phyloP scores from a whole-genome alignment of 805 yeast species.

The Myxozyma geophila region DNA sequence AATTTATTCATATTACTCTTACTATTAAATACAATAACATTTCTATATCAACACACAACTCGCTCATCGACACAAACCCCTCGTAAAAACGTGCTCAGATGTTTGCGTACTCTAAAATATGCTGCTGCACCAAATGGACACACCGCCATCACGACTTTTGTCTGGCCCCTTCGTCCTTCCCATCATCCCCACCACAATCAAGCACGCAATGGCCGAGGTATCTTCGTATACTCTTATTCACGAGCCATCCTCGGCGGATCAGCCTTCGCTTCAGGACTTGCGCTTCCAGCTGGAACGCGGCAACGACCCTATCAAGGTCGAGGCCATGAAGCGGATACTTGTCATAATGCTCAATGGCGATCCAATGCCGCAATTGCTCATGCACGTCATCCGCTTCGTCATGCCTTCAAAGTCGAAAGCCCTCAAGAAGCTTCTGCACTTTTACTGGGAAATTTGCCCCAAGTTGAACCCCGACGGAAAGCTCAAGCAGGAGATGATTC shows the following conservation, averaged over 20 bases:
- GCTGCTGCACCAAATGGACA: slow-evolving; percentile 18
- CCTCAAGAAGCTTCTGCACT: slow-evolving; percentile 87
- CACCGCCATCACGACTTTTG: slow-evolving; percentile 1
- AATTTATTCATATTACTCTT: too few species aligned
- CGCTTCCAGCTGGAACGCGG: slow-evolving; percentile 83
- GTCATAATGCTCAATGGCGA: slow-evolving; percentile 90
- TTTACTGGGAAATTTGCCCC: slow-evolving; percentile 98
- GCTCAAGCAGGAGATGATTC: slow-evolving; percentile 96
- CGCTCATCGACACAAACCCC: slow-evolving; percentile 3
- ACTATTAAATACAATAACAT: not conserved
- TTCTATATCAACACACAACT: not conserved
- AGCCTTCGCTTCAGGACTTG: slow-evolving; percentile 68
- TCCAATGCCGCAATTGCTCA: slow-evolving; percentile 86
- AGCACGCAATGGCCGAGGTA: slow-evolving; percentile 31
- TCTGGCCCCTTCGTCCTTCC: slow-evolving; percentile 7
- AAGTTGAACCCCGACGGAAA: slow-evolving; percentile 86
- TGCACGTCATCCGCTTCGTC: slow-evolving; percentile 95
- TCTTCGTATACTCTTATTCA: slow-evolving; percentile 35
- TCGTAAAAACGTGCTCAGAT: slow-evolving; percentile 1
- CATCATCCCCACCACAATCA: not conserved
- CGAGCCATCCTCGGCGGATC: slow-evolving; percentile 41
- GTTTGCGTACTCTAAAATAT: slow-evolving; percentile 8
- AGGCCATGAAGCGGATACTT: slow-evolving; percentile 86
- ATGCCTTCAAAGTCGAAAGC: slow-evolving; percentile 94
- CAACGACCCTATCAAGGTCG: slow-evolving; percentile 82